phyloP scores from a whole-genome alignment of 345 rosid genomes.

The Dipteronia sinensis region DNA sequence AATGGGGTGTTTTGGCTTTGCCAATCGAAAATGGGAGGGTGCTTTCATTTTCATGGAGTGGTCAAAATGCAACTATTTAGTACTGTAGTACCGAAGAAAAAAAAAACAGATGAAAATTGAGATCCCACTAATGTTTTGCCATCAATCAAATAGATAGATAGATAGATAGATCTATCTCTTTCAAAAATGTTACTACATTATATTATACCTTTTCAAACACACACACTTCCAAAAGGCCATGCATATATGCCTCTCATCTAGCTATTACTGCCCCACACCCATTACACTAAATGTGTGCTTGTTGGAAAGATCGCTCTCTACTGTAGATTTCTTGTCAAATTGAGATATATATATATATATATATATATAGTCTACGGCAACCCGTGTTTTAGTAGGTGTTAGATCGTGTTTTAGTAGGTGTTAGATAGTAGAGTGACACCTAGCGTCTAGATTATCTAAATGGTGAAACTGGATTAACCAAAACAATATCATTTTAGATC shows the following conservation, averaged over 20 bases:
- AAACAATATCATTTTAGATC: too few species aligned
- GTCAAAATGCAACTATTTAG: slow-evolving; percentile 14
- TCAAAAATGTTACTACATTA: background rate
- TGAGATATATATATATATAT: too few species aligned
- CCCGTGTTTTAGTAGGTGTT: too few species aligned
- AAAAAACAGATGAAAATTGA: background rate
- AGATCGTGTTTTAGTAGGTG: too few species aligned
- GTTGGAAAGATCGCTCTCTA: background rate
- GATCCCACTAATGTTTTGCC: slow-evolving; percentile 11
- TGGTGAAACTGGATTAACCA: too few species aligned
- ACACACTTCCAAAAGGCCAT: background rate
- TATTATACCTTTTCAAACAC: background rate
- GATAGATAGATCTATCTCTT: background rate
- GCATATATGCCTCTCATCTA: background rate
- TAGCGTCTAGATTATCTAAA: too few species aligned
- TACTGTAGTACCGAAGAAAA: background rate
- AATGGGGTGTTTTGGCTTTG: background rate
- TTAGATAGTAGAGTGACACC: too few species aligned
- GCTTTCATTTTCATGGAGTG: slow-evolving; percentile 17
- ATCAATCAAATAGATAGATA: background rate
- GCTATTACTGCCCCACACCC: background rate
- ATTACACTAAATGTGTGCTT: background rate
- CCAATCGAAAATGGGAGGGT: too few species aligned
- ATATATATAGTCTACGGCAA: too few species aligned
- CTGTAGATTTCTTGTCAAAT: background rate